Base-by-base conservation (phyloP, 2,329 filamentous ascomycete species). In the Neofusicoccum cordaticola region DNA sequence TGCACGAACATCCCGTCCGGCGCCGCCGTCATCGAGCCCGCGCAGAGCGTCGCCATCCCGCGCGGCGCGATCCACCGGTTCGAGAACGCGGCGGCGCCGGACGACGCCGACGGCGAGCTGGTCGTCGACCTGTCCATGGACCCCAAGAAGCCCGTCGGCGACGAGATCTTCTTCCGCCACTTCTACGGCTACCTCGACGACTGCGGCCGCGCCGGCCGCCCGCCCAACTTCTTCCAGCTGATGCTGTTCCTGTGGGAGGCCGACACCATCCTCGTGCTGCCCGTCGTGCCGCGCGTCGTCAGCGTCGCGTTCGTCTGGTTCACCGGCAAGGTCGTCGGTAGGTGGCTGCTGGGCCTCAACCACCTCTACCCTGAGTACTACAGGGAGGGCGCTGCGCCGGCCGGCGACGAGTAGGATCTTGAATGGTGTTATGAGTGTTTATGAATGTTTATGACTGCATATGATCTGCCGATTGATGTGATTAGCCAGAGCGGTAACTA, bases 161-260 rank as follows among this genome's bases (percentile, higher is more conserved):
- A 64, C 31, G 50, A 64, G 62, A 35, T 42, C 42, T 64, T 64
- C 62, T 64, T 64, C 17, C 50, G 62, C 41, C 50, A 64, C n/a
- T 64, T 64, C 35, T 64, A 56, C 19, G 62, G 62, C 41, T 64
- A 64, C 13, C 44, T 64, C 12, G 62, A 64, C 19, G 62, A 64
- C 42, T 64, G 62, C 51, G 44, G 42, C 27, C 47, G 42, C 41
- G 13, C 42, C 0, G 42, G 44, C 41, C 48, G 50, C 7, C 22
- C 31, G 41, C 62, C 62, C 0, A 50, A 47, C 17, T 56, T 64
- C 39, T 64, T 64, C 41, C 62, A 64, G 62, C 35, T 64, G 31
- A 57, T 64, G 62, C 39, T 57, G 31, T 64, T 64, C 19, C 37
- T 64, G 50, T 56, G 51, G 50, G 51, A 56, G 41, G 62, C 62